Evolutionary conservation across 441 rosid species (phyloP), one percentile per base, ranked within the genome.

Genomic region (Gossypium schwendimanii): DNA sequence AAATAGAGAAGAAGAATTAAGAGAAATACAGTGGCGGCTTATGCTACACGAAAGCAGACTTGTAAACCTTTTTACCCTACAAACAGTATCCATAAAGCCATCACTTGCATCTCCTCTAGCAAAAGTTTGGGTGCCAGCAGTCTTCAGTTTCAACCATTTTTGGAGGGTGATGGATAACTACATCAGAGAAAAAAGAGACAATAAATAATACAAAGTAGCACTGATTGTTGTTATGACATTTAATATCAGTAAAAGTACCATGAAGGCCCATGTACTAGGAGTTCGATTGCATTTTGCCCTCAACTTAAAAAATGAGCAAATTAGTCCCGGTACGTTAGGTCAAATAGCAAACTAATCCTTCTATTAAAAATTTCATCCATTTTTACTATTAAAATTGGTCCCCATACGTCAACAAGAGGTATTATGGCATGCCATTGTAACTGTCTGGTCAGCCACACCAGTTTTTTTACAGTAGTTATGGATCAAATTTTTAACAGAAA

Each of bases 141-240:
- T 57, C 73, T 72, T 53, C 73, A 33, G 18, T 70, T 63, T 71
- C 47, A 55, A 64, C 54, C 49, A 66, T 24, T 73, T 57, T 6
- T 72, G 69, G 53, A 45, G 74, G 60, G 26, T 60, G 68, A 63
- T 54, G 33, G 47, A 54, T n/a, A 28, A 58, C 60, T 53, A 63
- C 64, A 65, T 10, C 9, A 10, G 15, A 65, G 21, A 33, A 60
- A 67, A 31, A 47, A 1, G 18, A 8, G 11, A 60, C 23, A 12
- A n/a, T 61, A 33, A 33, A 62, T 8, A 8, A 62, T 28, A 31
- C 44, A 33, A 33, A 62, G 24, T 1, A 8, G 24, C 1, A 62
- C 8, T 36, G 23, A 62, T 17, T 1, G 6, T 21, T 49, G 45
- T 39, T 14, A 3, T 8, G 36, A 3, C 20, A 3, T 65, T 45